Conservation (phyloP, 129 eudicot genomes). For the Artemisia tridentata region DNA sequence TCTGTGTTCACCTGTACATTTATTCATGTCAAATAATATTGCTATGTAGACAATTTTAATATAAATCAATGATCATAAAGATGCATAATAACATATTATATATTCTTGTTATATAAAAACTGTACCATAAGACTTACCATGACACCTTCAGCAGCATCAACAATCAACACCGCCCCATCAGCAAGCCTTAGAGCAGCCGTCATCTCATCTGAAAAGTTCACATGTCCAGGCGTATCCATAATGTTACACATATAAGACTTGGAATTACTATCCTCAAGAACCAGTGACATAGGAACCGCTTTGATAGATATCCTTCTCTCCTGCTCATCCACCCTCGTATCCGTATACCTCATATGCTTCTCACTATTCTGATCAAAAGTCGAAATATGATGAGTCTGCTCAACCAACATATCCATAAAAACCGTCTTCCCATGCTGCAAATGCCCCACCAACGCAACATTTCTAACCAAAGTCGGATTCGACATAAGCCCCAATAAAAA, state of each 20-base stretch:
- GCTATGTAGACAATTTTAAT: neutral
- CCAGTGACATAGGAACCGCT: slow-evolving; percentile 93
- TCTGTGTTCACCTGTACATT: slow-evolving; percentile 81
- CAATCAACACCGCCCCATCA: slow-evolving; percentile 94
- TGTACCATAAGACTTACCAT: slow-evolving; percentile 53
- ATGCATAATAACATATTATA: neutral
- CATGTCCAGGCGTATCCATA: slow-evolving; percentile 99
- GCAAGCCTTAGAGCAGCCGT: slow-evolving; percentile 98
- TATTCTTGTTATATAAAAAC: neutral
- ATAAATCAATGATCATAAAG: neutral
- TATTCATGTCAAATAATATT: slow-evolving; percentile 12
- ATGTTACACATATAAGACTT: slow-evolving; percentile 84
- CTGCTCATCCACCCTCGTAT: slow-evolving; percentile 94
- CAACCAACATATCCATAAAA: slow-evolving; percentile 97
- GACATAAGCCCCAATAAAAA: slow-evolving; percentile 83
- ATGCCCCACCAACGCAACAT: slow-evolving; percentile 96
- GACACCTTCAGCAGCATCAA: slow-evolving; percentile 99
- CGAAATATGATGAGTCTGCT: slow-evolving; percentile 82
- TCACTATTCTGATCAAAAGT: slow-evolving; percentile 91
- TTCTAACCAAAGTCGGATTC: slow-evolving; percentile 79
- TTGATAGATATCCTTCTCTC: slow-evolving; percentile 94
- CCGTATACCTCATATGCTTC: slow-evolving; percentile 97
- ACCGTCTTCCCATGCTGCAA: slow-evolving; percentile 88
- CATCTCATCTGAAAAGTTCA: slow-evolving; percentile 96
- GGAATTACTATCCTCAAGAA: slow-evolving; percentile 91